Percentiles rank a stretch among this genome's conserved stretches.
phyloP scores from a whole-genome alignment of 352 stramenopile species.

The Aphanomyces cochlioides region DNA sequence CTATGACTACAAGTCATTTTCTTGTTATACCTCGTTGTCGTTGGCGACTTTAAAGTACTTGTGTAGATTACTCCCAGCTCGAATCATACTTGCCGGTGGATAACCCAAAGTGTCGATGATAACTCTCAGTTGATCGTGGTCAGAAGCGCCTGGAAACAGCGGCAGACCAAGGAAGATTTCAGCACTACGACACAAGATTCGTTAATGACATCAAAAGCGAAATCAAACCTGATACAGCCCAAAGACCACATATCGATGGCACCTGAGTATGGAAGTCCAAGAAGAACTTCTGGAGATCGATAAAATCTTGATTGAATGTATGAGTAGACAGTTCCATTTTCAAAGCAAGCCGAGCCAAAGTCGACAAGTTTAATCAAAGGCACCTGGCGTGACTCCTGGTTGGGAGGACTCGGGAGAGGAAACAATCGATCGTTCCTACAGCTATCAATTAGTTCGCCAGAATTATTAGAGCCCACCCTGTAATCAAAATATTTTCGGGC shows the following conservation, averaged over 20 bases:
- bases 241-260: conserved; percentile 50
- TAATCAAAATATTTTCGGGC: conserved; percentile 84
- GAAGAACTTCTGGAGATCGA: conserved; percentile 86
- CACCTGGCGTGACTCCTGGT: conserved; percentile 30
- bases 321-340: conserved; percentile 72
- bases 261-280: conserved; percentile 58
- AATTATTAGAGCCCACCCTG: neutral
- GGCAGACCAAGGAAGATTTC: conserved; percentile 40
- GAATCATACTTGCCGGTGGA: conserved; percentile 40
- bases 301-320: conserved; percentile 93
- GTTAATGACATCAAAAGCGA: neutral
- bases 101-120: conserved; percentile 35
- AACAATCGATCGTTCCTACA: neutral
- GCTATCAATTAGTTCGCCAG: too few species aligned
- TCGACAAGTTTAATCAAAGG: conserved; percentile 89
- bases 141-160: conserved; percentile 38
- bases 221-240: conserved; percentile 37
- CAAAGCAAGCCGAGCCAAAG: conserved; percentile 88
- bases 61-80: conserved; percentile 40
- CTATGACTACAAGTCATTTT: too few species aligned
- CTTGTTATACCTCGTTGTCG: conserved; percentile 10
- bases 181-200: conserved; percentile 29
- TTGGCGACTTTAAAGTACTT: conserved; percentile 46
- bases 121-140: conserved; percentile 35
- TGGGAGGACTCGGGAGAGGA: neutral